Base-by-base conservation (phyloP, 371 early-diverging fungal species). In the Agmasoma carcini region DNA sequence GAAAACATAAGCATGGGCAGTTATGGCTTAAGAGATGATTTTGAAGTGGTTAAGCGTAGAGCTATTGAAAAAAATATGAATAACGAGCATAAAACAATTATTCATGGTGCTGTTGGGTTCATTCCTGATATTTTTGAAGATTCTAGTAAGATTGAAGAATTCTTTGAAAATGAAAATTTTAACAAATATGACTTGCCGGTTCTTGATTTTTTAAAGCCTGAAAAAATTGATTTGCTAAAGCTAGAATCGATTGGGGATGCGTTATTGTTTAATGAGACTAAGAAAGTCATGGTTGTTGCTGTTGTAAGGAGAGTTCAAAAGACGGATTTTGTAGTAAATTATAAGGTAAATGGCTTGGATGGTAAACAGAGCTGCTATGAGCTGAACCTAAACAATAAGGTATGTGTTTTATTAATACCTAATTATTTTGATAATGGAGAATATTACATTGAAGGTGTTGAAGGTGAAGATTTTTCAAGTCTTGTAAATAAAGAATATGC, bases 81-180 rank as follows among this genome's bases (percentile, higher is more conserved):
- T 12, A 15, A 15, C 7, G n/a, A 25, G 9, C 15, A 19, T 23
- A 17, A 19, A 7, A 19, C 41, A 5, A 9, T 41, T 15, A 41
- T 41, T 7, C 7, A 17, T 17, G 49, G 53, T 11, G 59, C 44
- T 20, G 30, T 57, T 40, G 67, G 67, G 0, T 67, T 55, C 49
- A 29, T 67, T 23, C 67, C 67, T 26, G 67, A 67, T 38, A 41
- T 34, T 25, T 61, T 67, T 36, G 14, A 37, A 26, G 36, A 12
- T 29, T n/a, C 50, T 17, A 48, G 54, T 23, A 58, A 67, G 20
- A 30, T 58, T 22, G 12, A 12, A 15, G 37, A 29, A 22, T 17
- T 5, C 27, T 6, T 22, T 15, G 12, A 38, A 26, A 47, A 19
- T 14, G 59, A 59, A 40, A 23, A 38, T 1, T 40, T 67, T 14